Evolutionary conservation across 2,329 filamentous ascomycete species (phyloP), one percentile per base, ranked within the genome.

Genomic region (Keithomyces neogunnii): DNA sequence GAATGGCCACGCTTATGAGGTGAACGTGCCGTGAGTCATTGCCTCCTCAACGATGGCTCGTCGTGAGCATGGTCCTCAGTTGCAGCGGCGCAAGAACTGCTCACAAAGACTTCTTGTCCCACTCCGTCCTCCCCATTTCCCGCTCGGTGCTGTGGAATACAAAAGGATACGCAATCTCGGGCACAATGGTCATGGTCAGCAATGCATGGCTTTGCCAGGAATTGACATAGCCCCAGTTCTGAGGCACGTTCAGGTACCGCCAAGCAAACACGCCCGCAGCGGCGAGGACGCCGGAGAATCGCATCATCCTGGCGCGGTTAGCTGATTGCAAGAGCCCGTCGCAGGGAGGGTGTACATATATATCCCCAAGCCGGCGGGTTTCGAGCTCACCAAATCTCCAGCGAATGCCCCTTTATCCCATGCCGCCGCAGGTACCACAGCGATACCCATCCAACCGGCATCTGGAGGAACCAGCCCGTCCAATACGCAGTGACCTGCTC

Each of bases 401-500:
- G 32, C 5, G 45, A 48, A n/a, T 52, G 50, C 7, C 50, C 50
- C 32, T 48, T 44, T 28, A 45, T 52, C 11, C 39, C 45, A 19
- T 48, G 19, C 13, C 10, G 35, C 28, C 30, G 35, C 29, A 52
- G 38, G 11, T 19, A 36, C 36, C 10, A 10, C 30, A 52, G 26
- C 26, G 45, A 7, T n/a, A 13, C 13, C 50, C 45, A 52, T 30
- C 50, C 45, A 48, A 52, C 29, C 3, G 45, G 45, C 45, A 52
- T 6, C 45, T 52, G 38, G 1, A 52, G 45, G 29, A 52, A 19
- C 50, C 50, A 52, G 7, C 50, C 50, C 9, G 45, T 48, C 50
- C 45, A 52, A 32, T 52, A 52, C 5, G 50, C 50, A 5, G 50
- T 52, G 38, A 48, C 29, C 26, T 52, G 50, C 35, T 52, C 50